Percentiles rank a stretch among this genome's conserved stretches.
Conservation (phyloP, 2,329 filamentous ascomycete species). For the Dryadomyces sulphureus region DNA sequence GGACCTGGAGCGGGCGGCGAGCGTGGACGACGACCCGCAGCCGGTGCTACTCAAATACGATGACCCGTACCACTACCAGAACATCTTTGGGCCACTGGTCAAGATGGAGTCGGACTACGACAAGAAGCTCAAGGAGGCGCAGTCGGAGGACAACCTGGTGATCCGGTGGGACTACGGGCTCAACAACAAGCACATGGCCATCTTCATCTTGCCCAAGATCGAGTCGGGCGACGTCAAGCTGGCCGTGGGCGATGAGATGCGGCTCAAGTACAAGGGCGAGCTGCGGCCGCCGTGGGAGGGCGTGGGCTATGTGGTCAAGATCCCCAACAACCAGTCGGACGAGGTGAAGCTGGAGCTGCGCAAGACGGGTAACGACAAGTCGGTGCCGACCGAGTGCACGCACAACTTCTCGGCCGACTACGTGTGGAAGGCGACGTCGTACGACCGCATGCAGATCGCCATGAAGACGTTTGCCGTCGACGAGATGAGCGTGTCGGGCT, state of each 20-base stretch:
- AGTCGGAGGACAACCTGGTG: conserved; percentile 88
- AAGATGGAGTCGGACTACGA: conserved; percentile 99
- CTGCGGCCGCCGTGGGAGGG: conserved; percentile 88
- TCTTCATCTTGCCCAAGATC: conserved; percentile 90
- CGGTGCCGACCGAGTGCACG: conserved; percentile 86
- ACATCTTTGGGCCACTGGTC: conserved; percentile 92
- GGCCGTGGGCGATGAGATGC: conserved; percentile 96
- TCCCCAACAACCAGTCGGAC: conserved; percentile 97
- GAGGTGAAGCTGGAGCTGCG: conserved; percentile 92
- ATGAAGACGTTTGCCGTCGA: conserved; percentile 99
- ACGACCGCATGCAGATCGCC: conserved; percentile 96
- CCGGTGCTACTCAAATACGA: conserved; percentile 90
- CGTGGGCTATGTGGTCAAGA: conserved; percentile 97
- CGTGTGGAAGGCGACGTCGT: conserved; percentile 98
- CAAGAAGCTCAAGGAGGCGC: conserved; percentile 94
- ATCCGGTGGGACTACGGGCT: conserved; percentile 91
- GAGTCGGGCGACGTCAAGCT: conserved; percentile 96
- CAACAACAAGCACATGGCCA: conserved; percentile 94
- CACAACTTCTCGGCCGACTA: conserved; percentile 98
- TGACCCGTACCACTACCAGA: conserved; percentile 96
- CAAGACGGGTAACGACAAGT: conserved; percentile 90
- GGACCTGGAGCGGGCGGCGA: conserved; percentile 80
- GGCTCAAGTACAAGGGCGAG: conserved; percentile 89
- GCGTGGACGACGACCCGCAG: conserved; percentile 87
- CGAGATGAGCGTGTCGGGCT: conserved; percentile 95